Percentiles rank a stretch among this genome's conserved stretches.
Conservation (phyloP, 2,329 filamentous ascomycete species). For the Tolypocladium sp. region DNA sequence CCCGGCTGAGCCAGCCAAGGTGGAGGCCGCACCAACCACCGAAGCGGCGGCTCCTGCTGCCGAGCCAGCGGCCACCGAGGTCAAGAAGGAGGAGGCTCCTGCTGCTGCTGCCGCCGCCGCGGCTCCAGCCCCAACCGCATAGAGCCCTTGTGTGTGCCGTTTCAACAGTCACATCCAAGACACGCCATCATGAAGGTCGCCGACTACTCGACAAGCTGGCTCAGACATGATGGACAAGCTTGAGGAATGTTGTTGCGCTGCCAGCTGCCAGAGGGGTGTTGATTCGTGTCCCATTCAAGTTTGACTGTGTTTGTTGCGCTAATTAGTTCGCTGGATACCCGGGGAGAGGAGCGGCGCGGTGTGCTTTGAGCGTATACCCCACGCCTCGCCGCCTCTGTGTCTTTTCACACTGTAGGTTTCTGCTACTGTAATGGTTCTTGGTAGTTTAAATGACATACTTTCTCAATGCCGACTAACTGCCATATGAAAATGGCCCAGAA, state of each 20-base stretch:
- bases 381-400: slow-evolving; percentile 4
- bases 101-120: slow-evolving; percentile 12
- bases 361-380: slow-evolving; percentile 21
- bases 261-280: background rate
- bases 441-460: slow-evolving; percentile 1
- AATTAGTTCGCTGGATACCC: slow-evolving; percentile 22
- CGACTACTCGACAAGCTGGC: background rate
- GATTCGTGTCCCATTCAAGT: background rate
- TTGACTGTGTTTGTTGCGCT: slow-evolving; percentile 9
- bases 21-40: slow-evolving; percentile 16
- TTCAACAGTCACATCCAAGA: background rate
- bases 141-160: background rate
- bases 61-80: slow-evolving; percentile 16
- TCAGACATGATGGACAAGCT: background rate
- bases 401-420: slow-evolving; percentile 5
- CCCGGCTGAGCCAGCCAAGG: slow-evolving; percentile 14
- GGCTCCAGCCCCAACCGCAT: slow-evolving; percentile 13
- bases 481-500: background rate
- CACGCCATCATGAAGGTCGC: background rate
- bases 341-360: slow-evolving; percentile 8
- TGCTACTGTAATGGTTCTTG: slow-evolving; percentile 4
- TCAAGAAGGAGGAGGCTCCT: slow-evolving; percentile 15
- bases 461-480: background rate
- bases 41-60: slow-evolving; percentile 13
- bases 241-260: background rate